These are phyloP conservation scores for Bimuria novae-zelandiae DNA, from an alignment of 2,329 filamentous ascomycete genomes.

Conservation along the genomic window DNA sequence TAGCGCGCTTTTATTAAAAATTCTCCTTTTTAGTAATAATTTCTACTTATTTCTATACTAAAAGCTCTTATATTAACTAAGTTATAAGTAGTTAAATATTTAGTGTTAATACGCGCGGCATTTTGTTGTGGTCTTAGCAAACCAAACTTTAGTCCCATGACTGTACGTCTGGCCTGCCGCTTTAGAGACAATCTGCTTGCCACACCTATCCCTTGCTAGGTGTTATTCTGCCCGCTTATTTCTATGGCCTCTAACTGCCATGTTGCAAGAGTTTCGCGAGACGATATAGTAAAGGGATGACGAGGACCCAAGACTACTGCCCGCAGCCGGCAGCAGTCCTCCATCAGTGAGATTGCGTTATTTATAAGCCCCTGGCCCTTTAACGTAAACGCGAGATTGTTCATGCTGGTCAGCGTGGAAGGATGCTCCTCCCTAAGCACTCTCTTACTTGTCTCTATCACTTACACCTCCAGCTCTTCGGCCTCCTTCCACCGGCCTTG, in stretches of 20 bases:
- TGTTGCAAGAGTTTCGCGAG: neutral
- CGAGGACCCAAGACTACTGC: neutral
- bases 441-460: neutral
- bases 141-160: no score
- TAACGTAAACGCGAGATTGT: neutral
- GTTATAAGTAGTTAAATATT: no score
- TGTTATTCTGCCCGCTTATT: neutral
- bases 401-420: neutral
- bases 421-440: neutral
- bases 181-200: neutral
- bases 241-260: slow-evolving; percentile 6
- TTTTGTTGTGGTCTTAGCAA: no score
- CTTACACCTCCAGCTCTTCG: neutral
- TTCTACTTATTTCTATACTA: no score
- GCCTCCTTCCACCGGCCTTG: neutral
- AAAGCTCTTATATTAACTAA: no score
- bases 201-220: neutral
- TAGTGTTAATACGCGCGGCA: no score
- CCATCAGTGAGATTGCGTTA: neutral
- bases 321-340: neutral
- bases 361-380: slow-evolving; percentile 1
- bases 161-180: neutral
- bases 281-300: neutral
- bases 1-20: no score
- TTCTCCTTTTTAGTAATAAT: no score